Base-by-base conservation (phyloP, 257 asterid genomes). In the Solanum piurae region DNA sequence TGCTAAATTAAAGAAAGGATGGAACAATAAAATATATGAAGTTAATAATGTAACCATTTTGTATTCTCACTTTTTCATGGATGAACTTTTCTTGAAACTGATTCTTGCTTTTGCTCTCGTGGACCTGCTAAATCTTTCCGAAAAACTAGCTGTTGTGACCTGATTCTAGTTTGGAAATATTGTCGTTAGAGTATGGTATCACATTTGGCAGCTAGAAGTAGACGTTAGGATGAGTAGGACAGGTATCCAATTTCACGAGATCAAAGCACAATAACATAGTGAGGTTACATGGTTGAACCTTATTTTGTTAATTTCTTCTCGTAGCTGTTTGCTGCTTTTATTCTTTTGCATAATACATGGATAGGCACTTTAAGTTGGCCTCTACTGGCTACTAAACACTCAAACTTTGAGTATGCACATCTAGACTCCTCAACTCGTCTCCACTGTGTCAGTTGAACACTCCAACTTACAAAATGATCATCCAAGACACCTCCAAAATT, bases 261-360 rank as follows among this genome's bases (percentile, higher is more conserved):
- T 73, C 82, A 36, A 73, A 72, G 27, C 46, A 72, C 25, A 34
- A 72, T 72, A 72, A 27, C 37, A 27, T 68, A 68, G 74, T 12
- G 36, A 68, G 36, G 36, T 71, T n/a, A 42, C 20, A 14, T 44
- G 60, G n/a, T 77, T 27, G n/a, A 42, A 77, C 69, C 21, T 37
- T 84, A 7, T 23, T 62, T 62, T 72, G 27, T 33, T 79, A 20
- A 34, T n/a, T 64, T 72, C 49, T 82, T 25, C 13, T 64, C 31
- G 68, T 64, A 52, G 87, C 89, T 89, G 73, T 84, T 46, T 42
- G 55, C 84, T 36, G 83, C 73, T 91, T 83, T 86, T 49, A 14
- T 68, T 38, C 31, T 58, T 10, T 58, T 8, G 12, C 68, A 58
- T 58, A 58, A 58, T 21, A 21, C 68, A 58, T 23, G 7, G 25